phyloP scores from a whole-genome alignment of 2,329 filamentous ascomycete genomes.

The Colletotrichum ledebouriae region DNA sequence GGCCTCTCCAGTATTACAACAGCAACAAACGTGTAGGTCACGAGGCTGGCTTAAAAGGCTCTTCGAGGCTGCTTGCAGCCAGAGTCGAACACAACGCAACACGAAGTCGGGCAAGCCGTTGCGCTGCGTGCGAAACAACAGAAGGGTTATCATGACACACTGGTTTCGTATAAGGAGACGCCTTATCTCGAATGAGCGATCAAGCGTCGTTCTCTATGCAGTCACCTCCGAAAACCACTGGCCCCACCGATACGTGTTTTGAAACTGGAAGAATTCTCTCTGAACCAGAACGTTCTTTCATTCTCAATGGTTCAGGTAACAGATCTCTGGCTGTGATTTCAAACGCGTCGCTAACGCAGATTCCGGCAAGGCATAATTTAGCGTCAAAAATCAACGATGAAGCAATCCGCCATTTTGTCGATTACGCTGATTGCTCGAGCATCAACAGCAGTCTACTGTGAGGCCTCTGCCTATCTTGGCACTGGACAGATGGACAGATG shows the following conservation, averaged over 20 bases:
- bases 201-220: no score
- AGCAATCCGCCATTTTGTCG: not conserved
- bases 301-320: no score
- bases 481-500: constrained; percentile 20
- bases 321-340: no score
- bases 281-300: no score
- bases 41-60: not conserved
- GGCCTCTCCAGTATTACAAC: not conserved
- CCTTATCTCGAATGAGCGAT: no score
- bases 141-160: not conserved
- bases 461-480: constrained; percentile 28
- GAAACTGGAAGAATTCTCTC: no score
- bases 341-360: no score
- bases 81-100: not conserved
- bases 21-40: not conserved
- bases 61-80: not conserved
- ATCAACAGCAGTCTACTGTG: constrained; percentile 24
- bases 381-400: constrained; percentile 1
- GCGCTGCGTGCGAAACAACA: no score
- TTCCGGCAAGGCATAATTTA: no score
- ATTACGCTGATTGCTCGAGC: not conserved
- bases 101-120: not conserved
- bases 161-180: no score
- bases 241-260: no score
- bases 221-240: no score